Base-by-base conservation (phyloP, 345 rosid genomes). In the Garcia nutans region DNA sequence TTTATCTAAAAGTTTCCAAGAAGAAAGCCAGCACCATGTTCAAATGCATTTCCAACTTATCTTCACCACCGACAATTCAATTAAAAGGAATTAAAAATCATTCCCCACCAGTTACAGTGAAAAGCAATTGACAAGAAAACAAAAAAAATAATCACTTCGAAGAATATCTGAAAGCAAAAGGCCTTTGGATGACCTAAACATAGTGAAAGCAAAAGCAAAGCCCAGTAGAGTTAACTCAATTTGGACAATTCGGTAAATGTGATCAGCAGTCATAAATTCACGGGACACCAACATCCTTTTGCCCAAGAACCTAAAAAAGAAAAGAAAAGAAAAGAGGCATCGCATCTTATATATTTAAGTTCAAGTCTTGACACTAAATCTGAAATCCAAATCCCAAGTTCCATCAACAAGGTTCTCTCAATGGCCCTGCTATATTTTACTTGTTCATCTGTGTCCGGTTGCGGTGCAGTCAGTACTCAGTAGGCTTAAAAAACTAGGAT, bases 41-140 rank as follows among this genome's bases (percentile, higher is more conserved):
- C 61, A 66, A 58, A 59, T 60, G 37, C 72, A 66, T 49, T 61
- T 65, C 60, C 26, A 74, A 9, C 16, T 72, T 15, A 15, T 61
- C 54, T 66, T 49, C 67, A 55, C 10, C 45, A 44, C 56, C 44
- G 47, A 23, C 71, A 47, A 52, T 70, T 66, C 19, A 44, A 23
- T 5, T n/a, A 70, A 17, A 74, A 65, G 57, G 6, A 78, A 45
- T 47, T 15, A 12, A 58, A 58, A 23, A 70, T 6, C 33, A 59
- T 20, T 24, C 62, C 76, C 31, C 66, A 26, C 10, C 19, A 33
- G 28, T 47, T 5, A 50, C 55, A 45, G 50, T 15, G 12, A 63
- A 63, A 42, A 65, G 16, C 62, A 54, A 24, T 12, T 17, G 65
- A 33, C 33, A 16, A 26, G 28, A 50, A 71, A 74, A 41, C 61